Evolutionary conservation across 305 asterid genomes (phyloP).

Genomic region (Fraxinus floribunda): DNA sequence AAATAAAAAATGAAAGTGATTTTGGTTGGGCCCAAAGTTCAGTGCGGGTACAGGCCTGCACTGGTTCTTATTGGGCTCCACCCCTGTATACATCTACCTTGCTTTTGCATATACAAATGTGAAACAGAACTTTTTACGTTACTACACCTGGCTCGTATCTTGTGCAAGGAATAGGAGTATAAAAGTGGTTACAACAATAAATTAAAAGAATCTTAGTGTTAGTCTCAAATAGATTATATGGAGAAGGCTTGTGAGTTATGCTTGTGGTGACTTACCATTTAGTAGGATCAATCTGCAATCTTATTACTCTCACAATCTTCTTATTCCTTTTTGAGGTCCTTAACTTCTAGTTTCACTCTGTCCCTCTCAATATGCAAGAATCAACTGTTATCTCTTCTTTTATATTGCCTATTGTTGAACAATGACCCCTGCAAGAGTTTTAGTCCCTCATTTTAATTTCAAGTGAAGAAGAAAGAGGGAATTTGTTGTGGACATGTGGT

Average conservation of each 20-base stretch:
- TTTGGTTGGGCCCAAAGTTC: too few relatives aligned
- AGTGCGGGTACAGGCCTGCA: too few relatives aligned
- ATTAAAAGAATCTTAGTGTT: background rate
- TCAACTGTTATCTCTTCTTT: background rate
- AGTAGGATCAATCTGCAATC: background rate
- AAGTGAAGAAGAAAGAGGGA: background rate
- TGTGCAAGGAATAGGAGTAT: background rate
- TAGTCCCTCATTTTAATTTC: background rate
- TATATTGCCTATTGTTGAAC: background rate
- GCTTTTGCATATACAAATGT: background rate
- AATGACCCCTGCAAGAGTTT: background rate
- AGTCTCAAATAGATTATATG: background rate
- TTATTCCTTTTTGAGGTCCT: background rate
- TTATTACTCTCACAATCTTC: background rate
- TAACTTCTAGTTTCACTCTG: background rate
- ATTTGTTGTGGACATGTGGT: background rate
- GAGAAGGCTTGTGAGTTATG: background rate
- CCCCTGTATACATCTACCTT: background rate
- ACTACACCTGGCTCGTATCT: background rate
- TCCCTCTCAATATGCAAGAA: background rate
- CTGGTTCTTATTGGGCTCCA: too few relatives aligned
- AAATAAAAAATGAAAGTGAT: too few relatives aligned
- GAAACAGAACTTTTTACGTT: background rate
- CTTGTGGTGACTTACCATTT: background rate
- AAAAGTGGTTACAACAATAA: background rate